Evolutionary conservation across 495 filamentous ascomycete genomes (phyloP).

Genomic region (Neurospora tetrasperma): DNA sequence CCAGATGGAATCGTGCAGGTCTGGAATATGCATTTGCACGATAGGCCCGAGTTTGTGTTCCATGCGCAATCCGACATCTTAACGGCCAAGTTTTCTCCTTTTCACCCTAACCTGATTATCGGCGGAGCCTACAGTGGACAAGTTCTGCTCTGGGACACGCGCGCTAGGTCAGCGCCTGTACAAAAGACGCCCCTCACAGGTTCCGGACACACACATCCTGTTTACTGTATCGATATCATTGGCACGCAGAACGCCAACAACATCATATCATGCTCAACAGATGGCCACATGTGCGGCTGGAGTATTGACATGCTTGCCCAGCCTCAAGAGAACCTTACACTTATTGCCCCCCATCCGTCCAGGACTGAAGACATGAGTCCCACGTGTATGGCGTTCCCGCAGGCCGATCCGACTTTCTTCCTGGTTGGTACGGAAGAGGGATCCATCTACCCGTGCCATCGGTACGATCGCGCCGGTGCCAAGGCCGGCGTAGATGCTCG

Average conservation of each 20-base stretch:
- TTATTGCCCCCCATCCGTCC: slow-evolving; percentile 72
- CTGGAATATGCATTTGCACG: slow-evolving; percentile 92
- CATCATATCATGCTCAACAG: slow-evolving; percentile 90
- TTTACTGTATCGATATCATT: slow-evolving; percentile 90
- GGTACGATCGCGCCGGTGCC: slow-evolving; percentile 91
- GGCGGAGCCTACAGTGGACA: slow-evolving; percentile 94
- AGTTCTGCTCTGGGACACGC: slow-evolving; percentile 96
- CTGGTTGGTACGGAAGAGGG: slow-evolving; percentile 95
- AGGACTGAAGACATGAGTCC: slow-evolving; percentile 94
- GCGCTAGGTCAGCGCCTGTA: slow-evolving; percentile 75
- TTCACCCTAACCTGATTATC: slow-evolving; percentile 90
- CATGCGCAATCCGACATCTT: slow-evolving; percentile 94
- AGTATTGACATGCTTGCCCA: slow-evolving; percentile 93
- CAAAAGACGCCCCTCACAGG: slow-evolving; percentile 94
- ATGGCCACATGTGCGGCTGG: slow-evolving; percentile 95
- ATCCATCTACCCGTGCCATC: slow-evolving; percentile 87
- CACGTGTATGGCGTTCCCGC: slow-evolving; percentile 92
- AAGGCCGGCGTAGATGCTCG: slow-evolving; percentile 88
- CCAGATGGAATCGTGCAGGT: slow-evolving; percentile 91
- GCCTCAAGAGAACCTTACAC: slow-evolving; percentile 83
- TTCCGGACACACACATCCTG: slow-evolving; percentile 85
- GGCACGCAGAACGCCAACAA: slow-evolving; percentile 99
- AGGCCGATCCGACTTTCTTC: slow-evolving; percentile 94
- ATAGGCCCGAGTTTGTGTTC: slow-evolving; percentile 91
- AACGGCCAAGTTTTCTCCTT: slow-evolving; percentile 91